Percentiles rank a stretch among this genome's conserved stretches.
Evolutionary conservation across 2,329 filamentous ascomycete species (phyloP).

Genomic region (Macrophomina phaseolina): DNA sequence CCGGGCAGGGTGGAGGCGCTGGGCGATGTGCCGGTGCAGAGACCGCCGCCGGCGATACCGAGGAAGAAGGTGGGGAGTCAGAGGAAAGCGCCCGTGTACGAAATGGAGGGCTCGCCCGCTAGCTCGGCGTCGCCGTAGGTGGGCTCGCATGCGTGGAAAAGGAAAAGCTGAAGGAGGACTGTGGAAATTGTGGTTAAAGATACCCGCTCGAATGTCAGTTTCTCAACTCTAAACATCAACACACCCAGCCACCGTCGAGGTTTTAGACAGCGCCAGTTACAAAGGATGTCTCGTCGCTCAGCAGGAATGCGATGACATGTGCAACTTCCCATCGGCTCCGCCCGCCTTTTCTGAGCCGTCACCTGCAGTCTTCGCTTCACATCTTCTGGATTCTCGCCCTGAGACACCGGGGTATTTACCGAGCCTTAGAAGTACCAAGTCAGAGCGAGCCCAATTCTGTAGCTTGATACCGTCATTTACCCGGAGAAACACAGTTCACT

Average conservation of each 20-base stretch:
- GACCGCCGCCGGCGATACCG: constrained; percentile 29
- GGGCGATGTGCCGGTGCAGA: constrained; percentile 1
- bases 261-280: constrained; percentile 48
- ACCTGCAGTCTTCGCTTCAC: constrained; percentile 29
- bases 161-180: neutral
- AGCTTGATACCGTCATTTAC: constrained; percentile 33
- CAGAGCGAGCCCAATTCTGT: neutral
- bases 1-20: constrained; percentile 6
- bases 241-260: constrained; percentile 47
- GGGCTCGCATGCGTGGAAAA: neutral
- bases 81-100: neutral
- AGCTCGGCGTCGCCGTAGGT: neutral
- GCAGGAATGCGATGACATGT: constrained; percentile 48
- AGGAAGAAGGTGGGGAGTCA: constrained; percentile 35
- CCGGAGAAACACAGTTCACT: constrained; percentile 50
- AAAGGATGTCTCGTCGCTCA: constrained; percentile 50
- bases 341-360: constrained; percentile 19
- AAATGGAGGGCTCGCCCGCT: neutral
- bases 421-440: neutral
- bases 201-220: no score
- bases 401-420: constrained; percentile 36
- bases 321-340: constrained; percentile 41
- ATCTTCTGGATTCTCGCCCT: neutral
- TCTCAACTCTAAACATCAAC: neutral
- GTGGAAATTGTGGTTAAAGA: no score